These are phyloP conservation scores for Lavandula angustifolia DNA, from an alignment of 257 asterid genomes.

Conservation along the genomic window DNA sequence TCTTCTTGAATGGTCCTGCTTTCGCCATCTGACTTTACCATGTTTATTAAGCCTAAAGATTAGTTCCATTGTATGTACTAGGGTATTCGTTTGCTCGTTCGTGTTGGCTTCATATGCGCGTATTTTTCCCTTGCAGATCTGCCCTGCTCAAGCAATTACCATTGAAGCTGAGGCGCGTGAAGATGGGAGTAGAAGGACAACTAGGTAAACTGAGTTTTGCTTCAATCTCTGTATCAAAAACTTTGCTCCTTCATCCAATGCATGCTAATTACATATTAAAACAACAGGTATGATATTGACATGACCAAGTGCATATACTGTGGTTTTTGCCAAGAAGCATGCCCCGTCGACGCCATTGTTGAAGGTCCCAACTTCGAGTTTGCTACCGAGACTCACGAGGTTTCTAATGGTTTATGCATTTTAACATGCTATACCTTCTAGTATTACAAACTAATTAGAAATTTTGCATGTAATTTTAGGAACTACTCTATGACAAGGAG, in stretches of 20 bases:
- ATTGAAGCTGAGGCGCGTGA: constrained; percentile 96
- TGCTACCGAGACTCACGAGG: constrained; percentile 95
- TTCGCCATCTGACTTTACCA: neutral
- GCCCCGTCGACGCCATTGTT: constrained; percentile 97
- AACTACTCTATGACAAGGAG: constrained; percentile 95
- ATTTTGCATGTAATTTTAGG: constrained; percentile 43
- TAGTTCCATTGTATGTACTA: neutral
- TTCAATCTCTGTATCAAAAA: neutral
- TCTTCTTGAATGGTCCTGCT: neutral
- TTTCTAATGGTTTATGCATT: constrained; percentile 22
- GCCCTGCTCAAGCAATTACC: constrained; percentile 96
- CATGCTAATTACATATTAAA: constrained; percentile 28
- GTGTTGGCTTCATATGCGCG: constrained; percentile 11
- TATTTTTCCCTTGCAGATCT: constrained; percentile 47
- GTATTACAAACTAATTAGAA: neutral
- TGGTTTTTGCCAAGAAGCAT: constrained; percentile 98
- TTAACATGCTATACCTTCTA: neutral
- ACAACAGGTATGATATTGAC: constrained; percentile 81
- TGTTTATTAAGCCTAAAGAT: neutral
- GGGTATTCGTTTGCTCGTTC: neutral
- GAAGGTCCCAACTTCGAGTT: constrained; percentile 97
- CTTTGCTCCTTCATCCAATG: neutral
- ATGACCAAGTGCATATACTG: constrained; percentile 97
- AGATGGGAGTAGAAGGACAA: constrained; percentile 95
- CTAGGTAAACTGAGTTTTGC: constrained; percentile 51